phyloP scores from a whole-genome alignment of 495 filamentous ascomycete genomes.

The Aspergillus avenaceus region DNA sequence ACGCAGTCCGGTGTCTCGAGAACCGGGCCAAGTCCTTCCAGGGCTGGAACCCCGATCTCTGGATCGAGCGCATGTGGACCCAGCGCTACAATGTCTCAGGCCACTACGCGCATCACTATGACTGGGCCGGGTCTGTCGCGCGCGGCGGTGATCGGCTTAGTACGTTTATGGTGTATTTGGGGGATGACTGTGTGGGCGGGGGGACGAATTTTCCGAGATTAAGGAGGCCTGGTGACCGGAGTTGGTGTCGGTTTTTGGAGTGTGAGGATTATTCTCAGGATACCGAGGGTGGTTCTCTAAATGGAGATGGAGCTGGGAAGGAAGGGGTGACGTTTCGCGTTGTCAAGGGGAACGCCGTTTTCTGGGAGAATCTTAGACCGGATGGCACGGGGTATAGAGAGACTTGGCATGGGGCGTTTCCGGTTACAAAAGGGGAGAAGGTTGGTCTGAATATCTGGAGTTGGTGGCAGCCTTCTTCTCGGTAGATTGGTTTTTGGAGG shows the following conservation, averaged over 20 bases:
- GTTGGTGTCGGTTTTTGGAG: slow-evolving; percentile 60
- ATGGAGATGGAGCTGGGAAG: background rate
- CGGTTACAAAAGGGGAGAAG: slow-evolving; percentile 64
- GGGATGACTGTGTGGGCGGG: slow-evolving; percentile 54
- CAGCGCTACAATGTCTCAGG: slow-evolving; percentile 56
- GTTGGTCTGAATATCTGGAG: slow-evolving; percentile 82
- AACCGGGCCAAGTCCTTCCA: slow-evolving; percentile 66
- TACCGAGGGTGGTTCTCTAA: slow-evolving; percentile 26
- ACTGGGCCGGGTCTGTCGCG: slow-evolving; percentile 47
- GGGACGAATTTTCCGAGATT: slow-evolving; percentile 59
- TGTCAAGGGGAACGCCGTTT: slow-evolving; percentile 66
- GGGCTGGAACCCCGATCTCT: slow-evolving; percentile 57
- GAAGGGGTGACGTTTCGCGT: slow-evolving; percentile 58
- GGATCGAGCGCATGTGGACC: slow-evolving; percentile 59
- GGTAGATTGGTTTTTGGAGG: background rate
- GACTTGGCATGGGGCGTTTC: slow-evolving; percentile 67
- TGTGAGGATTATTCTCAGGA: too few species aligned
- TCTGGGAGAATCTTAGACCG: slow-evolving; percentile 66
- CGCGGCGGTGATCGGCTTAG: slow-evolving; percentile 44
- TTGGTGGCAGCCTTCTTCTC: slow-evolving; percentile 39
- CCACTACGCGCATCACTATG: slow-evolving; percentile 57
- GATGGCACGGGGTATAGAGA: slow-evolving; percentile 61
- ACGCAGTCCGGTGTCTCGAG: slow-evolving; percentile 63
- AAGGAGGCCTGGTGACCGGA: slow-evolving; percentile 29
- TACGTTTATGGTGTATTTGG: slow-evolving; percentile 63